Evolutionary conservation across 805 yeast species (phyloP), one percentile per base, ranked within the genome.

Genomic region (Lipomyces yamadae): DNA sequence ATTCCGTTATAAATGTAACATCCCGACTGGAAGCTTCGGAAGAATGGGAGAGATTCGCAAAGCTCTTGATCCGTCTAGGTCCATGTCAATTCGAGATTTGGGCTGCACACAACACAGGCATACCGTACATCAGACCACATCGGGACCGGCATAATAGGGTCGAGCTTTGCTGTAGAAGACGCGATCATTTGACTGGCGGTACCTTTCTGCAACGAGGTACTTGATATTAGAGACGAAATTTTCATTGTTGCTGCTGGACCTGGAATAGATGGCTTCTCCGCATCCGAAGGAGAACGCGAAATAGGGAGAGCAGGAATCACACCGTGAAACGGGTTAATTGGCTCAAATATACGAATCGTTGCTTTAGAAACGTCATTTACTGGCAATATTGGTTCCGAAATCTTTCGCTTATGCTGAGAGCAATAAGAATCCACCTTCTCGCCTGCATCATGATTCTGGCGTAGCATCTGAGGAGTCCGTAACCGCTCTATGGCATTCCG

Each of bases 11-110:
- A 42, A 4, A 13, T 29, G 30, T 58, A 58, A 33, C 61, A 58
- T 29, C 61, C 61, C 4, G 56, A 58, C 30, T 58, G 56, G 30
- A 42, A 58, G n/a, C 35, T 45, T 24, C 61, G 61, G 30, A 58
- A 58, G 32, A 58, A 42, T 8, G 55, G 61, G 11, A 45, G 15
- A 10, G 61, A 58, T 45, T 58, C 61, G 18, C 61, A 58, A 48
- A 58, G 61, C 53, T 58, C 61, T 58, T 58, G 61, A 24, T 33
- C 7, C 11, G 61, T 58, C 61, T 58, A 58, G 11, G n/a, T 18
- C n/a, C n/a, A 11, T 0, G 48, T 42, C 48, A 42, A n/a, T n/a
- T n/a, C 18, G 48, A 6, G 48, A 42, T n/a, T 15, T 42, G 24
- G 8, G 7, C 24, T 13, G 29, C 48, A 42, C 8, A 42, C 18